phyloP scores from a whole-genome alignment of 1,284 basidiomycete genomes.

The Phaffia rhodozyma region DNA sequence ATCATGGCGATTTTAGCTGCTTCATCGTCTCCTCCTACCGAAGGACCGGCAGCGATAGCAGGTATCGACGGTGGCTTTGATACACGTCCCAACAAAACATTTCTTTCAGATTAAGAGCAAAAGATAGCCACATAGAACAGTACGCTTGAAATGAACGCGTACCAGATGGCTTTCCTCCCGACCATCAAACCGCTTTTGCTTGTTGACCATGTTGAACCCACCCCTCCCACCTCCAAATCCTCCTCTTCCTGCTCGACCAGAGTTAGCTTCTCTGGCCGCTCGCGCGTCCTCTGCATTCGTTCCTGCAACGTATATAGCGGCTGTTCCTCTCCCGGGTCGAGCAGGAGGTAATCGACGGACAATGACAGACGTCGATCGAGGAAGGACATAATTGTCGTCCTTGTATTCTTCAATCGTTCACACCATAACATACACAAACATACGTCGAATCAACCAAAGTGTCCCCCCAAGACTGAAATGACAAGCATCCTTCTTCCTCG shows the following conservation, averaged over 20 bases:
- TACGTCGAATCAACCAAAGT: neutral
- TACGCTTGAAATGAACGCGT: slow-evolving; percentile 25
- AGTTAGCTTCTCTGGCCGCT: slow-evolving; percentile 28
- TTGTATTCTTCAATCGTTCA: slow-evolving; percentile 56
- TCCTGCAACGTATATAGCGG: slow-evolving; percentile 66
- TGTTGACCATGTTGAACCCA: slow-evolving; percentile 26
- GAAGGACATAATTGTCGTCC: slow-evolving; percentile 82
- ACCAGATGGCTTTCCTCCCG: slow-evolving; percentile 44
- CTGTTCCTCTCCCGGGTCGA: slow-evolving; percentile 82
- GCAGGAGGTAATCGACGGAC: slow-evolving; percentile 77
- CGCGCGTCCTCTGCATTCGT: slow-evolving; percentile 31
- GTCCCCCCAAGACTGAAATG: neutral
- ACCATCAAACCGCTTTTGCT: slow-evolving; percentile 83
- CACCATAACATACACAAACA: neutral
- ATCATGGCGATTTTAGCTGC: slow-evolving; percentile 84
- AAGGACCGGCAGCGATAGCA: slow-evolving; percentile 4
- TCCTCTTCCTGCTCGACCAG: slow-evolving; percentile 23
- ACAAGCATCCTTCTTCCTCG: neutral
- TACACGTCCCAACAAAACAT: slow-evolving; percentile 11
- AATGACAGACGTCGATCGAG: slow-evolving; percentile 85
- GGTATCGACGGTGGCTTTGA: slow-evolving; percentile 2
- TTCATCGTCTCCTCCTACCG: slow-evolving; percentile 50
- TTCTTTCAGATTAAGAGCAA: slow-evolving; percentile 12
- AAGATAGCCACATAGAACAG: slow-evolving; percentile 29
- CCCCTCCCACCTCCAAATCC: slow-evolving; percentile 27